Evolutionary conservation across 228 moss, liverwort and hornwort species (phyloP), one percentile per base, ranked within the genome.

Genomic region (Sphagnum fallax): DNA sequence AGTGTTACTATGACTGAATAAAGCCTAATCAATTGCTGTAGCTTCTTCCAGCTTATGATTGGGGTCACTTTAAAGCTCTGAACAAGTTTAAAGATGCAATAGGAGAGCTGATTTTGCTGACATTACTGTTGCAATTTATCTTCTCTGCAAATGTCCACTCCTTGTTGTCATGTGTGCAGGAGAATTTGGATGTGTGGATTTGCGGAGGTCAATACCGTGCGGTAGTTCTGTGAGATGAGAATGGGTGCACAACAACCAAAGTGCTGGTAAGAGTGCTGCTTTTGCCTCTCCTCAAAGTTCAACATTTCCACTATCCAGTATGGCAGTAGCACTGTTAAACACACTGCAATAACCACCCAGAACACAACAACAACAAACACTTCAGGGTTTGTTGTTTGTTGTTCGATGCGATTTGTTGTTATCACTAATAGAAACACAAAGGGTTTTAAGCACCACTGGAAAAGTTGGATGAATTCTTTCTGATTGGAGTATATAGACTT

Each of bases 241-340:
- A 0, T 52, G 71, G 0, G 71, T 13, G 55, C 63, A 64, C 4
- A 67, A 67, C 0, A 66, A 63, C 8, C 61, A 6, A 0, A 67
- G 49, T 8, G 52, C 62, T 5, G 74, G 32, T 32, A 32, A 32
- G 32, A 32, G 3, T 32, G 47, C 4, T 84, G 74, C 84, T 83
- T 84, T 6, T 88, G 84, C 61, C 84, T 84, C 0, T 83, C 87
- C 8, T 88, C 84, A 53, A 88, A 63, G 14, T 88, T 88, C 4
- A 88, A 32, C 0, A 88, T 84, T 73, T 88, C 84, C 0, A 88
- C 87, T 4, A 88, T 84, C 59, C 87, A 71, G 1, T 83, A 81
- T 0, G 87, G 87, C 0, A 88, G 73, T 0, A 88, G 75, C 0
- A 88, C 87, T 8, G 87, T 88, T 0, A 84, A 88, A 15, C 87